Evolutionary conservation across 306 rosid species (phyloP).

Genomic region (Adenanthera pavonina): DNA sequence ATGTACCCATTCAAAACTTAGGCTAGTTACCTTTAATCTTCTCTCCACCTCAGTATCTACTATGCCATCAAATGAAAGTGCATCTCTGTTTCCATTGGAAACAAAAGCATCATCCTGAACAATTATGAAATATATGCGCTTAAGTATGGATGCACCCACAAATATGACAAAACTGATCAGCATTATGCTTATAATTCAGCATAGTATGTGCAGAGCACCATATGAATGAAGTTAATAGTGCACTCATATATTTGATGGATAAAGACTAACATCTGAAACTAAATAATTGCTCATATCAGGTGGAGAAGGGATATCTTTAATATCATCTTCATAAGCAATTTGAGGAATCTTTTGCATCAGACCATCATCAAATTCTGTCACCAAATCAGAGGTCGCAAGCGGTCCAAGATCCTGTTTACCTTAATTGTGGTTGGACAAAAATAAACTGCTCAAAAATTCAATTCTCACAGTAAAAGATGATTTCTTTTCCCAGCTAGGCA

Average conservation of each 20-base stretch:
- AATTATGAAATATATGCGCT: not conserved
- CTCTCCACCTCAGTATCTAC: conserved; percentile 55
- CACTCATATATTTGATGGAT: not conserved
- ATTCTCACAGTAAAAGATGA: conserved; percentile 6
- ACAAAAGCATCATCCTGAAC: too few species aligned
- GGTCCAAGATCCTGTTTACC: conserved; percentile 30
- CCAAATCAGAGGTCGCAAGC: conserved; percentile 38
- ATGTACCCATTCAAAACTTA: too few species aligned
- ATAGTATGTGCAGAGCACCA: conserved; percentile 1
- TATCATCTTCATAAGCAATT: conserved; percentile 76
- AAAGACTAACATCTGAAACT: conserved; percentile 81
- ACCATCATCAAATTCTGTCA: conserved; percentile 82
- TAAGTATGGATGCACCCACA: not conserved
- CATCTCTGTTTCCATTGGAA: conserved; percentile 77
- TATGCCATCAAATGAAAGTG: conserved; percentile 78
- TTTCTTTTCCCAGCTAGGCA: not conserved
- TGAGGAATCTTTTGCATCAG: conserved; percentile 80
- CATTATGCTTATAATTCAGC: not conserved
- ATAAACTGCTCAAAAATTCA: conserved; percentile 36
- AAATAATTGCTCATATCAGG: conserved; percentile 95
- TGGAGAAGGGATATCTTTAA: conserved; percentile 30
- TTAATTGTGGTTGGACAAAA: conserved; percentile 14
- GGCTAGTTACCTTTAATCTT: too few species aligned
- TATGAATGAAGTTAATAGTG: conserved; percentile 19
- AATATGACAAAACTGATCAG: conserved; percentile 1